Evolutionary conservation across 1,284 basidiomycete species (phyloP).

Genomic region (Fereydounia khargensis): DNA sequence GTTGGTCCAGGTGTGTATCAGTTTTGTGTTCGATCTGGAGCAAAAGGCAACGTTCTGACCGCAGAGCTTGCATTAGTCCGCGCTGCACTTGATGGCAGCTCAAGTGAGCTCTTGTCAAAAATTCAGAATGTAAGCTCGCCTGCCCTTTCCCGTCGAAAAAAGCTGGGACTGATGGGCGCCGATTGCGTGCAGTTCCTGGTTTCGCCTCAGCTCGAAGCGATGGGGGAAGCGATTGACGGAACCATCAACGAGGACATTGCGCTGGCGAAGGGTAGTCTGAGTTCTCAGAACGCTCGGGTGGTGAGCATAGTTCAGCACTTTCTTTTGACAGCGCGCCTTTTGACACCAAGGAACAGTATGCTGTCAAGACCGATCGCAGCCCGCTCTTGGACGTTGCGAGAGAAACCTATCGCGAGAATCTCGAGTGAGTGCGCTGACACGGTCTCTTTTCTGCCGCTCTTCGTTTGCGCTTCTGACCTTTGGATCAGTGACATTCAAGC

Average conservation of each 20-base stretch:
- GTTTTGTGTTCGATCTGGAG: too few species aligned
- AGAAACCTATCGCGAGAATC: conserved; percentile 82
- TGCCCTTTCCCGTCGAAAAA: too few species aligned
- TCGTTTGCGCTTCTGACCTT: too few species aligned
- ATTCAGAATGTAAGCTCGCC: too few species aligned
- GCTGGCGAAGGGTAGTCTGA: conserved; percentile 23
- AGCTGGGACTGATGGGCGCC: neutral
- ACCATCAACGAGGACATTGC: conserved; percentile 70
- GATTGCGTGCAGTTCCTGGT: conserved; percentile 65
- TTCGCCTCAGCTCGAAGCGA: conserved; percentile 68
- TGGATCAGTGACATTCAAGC: conserved; percentile 78
- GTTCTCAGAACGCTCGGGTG: conserved; percentile 9
- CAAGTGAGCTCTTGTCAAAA: too few species aligned
- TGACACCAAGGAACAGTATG: conserved; percentile 78
- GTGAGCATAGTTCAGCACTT: conserved; percentile 70
- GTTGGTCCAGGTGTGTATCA: conserved; percentile 22
- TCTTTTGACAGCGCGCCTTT: conserved; percentile 76
- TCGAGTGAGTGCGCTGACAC: conserved; percentile 59
- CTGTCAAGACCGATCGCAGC: conserved; percentile 76
- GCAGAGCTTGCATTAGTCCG: too few species aligned
- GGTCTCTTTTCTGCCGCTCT: too few species aligned
- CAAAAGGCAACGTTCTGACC: too few species aligned
- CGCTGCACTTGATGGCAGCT: too few species aligned
- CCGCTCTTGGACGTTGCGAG: conserved; percentile 85
- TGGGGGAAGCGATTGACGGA: conserved; percentile 65